These are phyloP conservation scores for Sporisorium graminicola DNA, from an alignment of 1,284 basidiomycete genomes.

Conservation along the genomic window DNA sequence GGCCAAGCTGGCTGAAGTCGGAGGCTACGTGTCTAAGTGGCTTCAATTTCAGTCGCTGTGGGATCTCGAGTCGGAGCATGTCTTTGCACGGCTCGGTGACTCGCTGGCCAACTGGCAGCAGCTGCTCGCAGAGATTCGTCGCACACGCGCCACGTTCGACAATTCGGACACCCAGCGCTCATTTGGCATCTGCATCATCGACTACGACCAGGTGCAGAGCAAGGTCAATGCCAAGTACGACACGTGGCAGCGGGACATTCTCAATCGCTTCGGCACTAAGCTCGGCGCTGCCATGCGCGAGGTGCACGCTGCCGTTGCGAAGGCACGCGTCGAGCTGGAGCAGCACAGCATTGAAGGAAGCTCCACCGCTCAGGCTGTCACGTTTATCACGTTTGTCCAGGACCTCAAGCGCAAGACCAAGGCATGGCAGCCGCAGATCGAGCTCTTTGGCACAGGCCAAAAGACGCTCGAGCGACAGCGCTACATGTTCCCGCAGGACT, in stretches of 20 bases:
- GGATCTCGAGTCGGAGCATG: slow-evolving; percentile 96
- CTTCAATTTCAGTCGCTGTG: slow-evolving; percentile 98
- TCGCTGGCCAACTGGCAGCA: slow-evolving; percentile 92
- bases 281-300: slow-evolving; percentile 95
- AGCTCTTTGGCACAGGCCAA: slow-evolving; percentile 91
- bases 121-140: slow-evolving; percentile 94
- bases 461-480: slow-evolving; percentile 96
- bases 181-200: slow-evolving; percentile 90
- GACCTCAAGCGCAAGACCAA: slow-evolving; percentile 97
- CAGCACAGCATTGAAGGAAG: slow-evolving; percentile 79
- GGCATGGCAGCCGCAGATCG: slow-evolving; percentile 96
- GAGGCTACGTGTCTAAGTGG: slow-evolving; percentile 95
- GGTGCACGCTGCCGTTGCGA: slow-evolving; percentile 89
- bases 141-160: slow-evolving; percentile 94
- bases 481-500: slow-evolving; percentile 95
- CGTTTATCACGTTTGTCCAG: slow-evolving; percentile 99
- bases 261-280: slow-evolving; percentile 90
- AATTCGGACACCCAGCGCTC: slow-evolving; percentile 91
- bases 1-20: slow-evolving; percentile 85
- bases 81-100: slow-evolving; percentile 93
- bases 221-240: slow-evolving; percentile 99
- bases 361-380: slow-evolving; percentile 93
- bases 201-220: slow-evolving; percentile 97
- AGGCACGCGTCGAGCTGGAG: slow-evolving; percentile 93
- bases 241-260: slow-evolving; percentile 94